Evolutionary conservation across 768 basidiomycete species (phyloP).

Genomic region (Trametes coccinea): DNA sequence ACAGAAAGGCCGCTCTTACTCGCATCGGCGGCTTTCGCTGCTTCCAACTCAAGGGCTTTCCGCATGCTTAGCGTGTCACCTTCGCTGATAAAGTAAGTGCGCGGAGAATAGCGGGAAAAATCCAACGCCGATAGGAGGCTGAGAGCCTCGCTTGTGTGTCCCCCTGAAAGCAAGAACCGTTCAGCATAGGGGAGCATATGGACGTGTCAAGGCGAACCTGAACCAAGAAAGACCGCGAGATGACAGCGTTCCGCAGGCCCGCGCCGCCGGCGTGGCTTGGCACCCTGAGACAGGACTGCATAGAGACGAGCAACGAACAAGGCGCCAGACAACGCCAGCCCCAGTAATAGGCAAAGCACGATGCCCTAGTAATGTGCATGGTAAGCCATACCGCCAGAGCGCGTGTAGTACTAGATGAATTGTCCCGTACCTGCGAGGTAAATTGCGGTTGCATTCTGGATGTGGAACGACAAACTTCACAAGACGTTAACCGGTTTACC

Average conservation of each 20-base stretch:
- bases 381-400: no score
- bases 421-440: no score
- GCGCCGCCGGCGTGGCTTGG: constrained; percentile 11
- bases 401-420: no score
- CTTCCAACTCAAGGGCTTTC: constrained; percentile 71
- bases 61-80: constrained; percentile 78
- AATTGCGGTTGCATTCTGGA: no score
- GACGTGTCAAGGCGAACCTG: constrained; percentile 53
- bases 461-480: no score
- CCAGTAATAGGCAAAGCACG: background rate
- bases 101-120: constrained; percentile 68
- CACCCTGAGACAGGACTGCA: background rate
- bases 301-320: background rate
- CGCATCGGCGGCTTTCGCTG: constrained; percentile 31
- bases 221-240: constrained; percentile 90
- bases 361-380: background rate
- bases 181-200: background rate
- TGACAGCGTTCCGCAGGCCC: constrained; percentile 35
- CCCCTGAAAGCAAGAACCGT: constrained; percentile 54
- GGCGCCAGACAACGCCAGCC: background rate
- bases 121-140: constrained; percentile 71
- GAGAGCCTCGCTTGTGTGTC: constrained; percentile 90
- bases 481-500: no score
- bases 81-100: constrained; percentile 80
- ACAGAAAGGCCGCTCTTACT: constrained; percentile 22